Evolutionary conservation across 768 basidiomycete species (phyloP).

Genomic region (Tylopilus balloui): DNA sequence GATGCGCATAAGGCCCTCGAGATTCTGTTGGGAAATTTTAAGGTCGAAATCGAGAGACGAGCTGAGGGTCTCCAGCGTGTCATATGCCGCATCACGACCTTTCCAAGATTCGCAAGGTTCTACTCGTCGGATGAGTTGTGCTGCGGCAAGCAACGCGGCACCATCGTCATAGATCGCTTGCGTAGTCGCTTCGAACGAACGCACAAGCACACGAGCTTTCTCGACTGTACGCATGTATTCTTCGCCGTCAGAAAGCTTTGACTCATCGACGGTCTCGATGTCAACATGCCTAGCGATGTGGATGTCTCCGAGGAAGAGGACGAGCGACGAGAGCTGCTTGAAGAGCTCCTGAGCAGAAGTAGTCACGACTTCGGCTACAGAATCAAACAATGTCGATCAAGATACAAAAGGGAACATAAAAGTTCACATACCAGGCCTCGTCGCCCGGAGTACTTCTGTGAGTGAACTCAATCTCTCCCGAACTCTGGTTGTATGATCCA

Average conservation of each 20-base stretch:
- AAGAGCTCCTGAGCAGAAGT: slow-evolving; percentile 32
- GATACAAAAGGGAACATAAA: background rate
- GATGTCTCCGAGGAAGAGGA: slow-evolving; percentile 42
- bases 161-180: slow-evolving; percentile 52
- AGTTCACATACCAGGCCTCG: slow-evolving; percentile 17
- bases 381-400: slow-evolving; percentile 1
- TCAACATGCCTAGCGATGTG: slow-evolving; percentile 52
- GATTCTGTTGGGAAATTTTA: slow-evolving; percentile 33
- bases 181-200: slow-evolving; percentile 43
- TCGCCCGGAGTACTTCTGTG: slow-evolving; percentile 16
- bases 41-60: slow-evolving; percentile 34
- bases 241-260: slow-evolving; percentile 32
- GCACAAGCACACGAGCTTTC: slow-evolving; percentile 43
- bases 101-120: slow-evolving; percentile 24
- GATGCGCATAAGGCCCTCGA: slow-evolving; percentile 36
- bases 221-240: slow-evolving; percentile 41
- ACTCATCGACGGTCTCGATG: slow-evolving; percentile 38
- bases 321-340: slow-evolving; percentile 37
- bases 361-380: slow-evolving; percentile 22
- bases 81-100: slow-evolving; percentile 23
- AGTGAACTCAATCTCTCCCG: slow-evolving; percentile 28
- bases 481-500: slow-evolving; percentile 21
- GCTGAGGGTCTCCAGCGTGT: slow-evolving; percentile 28
- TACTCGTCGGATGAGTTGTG: slow-evolving; percentile 33
- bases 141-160: slow-evolving; percentile 35